Conservation (phyloP, 169 alveolate species). For the Eimeria maxima region DNA sequence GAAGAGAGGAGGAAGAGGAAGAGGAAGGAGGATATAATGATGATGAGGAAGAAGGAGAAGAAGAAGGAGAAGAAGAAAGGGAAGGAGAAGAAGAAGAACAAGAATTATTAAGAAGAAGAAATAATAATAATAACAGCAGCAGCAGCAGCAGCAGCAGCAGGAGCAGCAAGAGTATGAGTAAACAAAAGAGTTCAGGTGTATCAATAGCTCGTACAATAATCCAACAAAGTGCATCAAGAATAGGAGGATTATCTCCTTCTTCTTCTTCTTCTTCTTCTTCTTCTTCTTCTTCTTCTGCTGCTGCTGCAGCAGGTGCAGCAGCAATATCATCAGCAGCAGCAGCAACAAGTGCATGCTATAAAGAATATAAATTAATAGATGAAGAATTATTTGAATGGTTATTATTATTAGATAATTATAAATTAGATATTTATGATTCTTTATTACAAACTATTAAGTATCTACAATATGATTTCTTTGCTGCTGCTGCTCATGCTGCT, state of each 20-base stretch:
- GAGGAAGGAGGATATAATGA: no score
- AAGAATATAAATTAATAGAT: conserved; percentile 49
- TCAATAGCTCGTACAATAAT: background rate
- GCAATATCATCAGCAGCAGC: conserved; percentile 60
- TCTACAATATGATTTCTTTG: conserved; percentile 87
- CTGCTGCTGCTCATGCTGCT: conserved; percentile 85
- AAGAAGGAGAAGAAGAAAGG: background rate
- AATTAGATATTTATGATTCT: conserved; percentile 82
- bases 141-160: background rate
- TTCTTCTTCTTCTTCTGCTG: background rate
- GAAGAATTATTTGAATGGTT: conserved; percentile 84
- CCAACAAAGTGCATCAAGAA: background rate
- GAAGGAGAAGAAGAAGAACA: background rate
- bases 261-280: background rate
- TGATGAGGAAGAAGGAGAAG: background rate
- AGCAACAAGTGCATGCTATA: background rate
- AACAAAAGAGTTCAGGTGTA: background rate
- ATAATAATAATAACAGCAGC: background rate
- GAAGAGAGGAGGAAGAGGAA: no score
- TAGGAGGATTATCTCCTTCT: no score
- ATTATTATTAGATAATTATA: conserved; percentile 77
- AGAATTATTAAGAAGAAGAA: background rate
- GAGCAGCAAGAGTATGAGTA: background rate
- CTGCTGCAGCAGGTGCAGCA: conserved; percentile 13
- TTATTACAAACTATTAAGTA: conserved; percentile 83